Base-by-base conservation (phyloP, 441 rosid genomes). In the Bruguiera hainesii region DNA sequence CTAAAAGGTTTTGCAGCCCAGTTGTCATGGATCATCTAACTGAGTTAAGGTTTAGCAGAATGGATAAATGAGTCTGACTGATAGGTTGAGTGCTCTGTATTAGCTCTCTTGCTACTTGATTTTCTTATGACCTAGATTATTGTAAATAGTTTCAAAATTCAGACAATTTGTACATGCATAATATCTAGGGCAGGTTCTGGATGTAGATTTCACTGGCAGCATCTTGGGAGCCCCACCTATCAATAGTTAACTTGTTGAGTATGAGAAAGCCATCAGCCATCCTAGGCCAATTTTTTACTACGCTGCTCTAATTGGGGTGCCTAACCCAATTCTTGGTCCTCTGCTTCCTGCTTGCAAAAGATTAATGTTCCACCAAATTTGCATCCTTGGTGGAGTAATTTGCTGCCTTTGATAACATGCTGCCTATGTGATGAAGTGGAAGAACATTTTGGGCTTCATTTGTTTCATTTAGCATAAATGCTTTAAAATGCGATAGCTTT, bases 41-140 rank as follows among this genome's bases (percentile, higher is more conserved):
- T 10, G 62, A 26, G 31, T 66, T 56, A 37, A 25, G 46, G 25
- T 21, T 66, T 66, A 42, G 3, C 60, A 52, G 61, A 49, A 19
- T 28, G 18, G 7, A 30, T 52, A 33, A 15, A 51, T 25, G 51
- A 15, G 42, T 64, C 52, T 39, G 7, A 49, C 35, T 42, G 33
- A 56, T 37, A 13, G 21, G 29, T n/a, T 35, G 18, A 6, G 0
- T 29, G 42, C n/a, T 23, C 23, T 50, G 13, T 37, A 28, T 3
- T 33, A 52, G 59, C 61, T 39, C 46, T 56, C 37, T 39, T 29
- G 48, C 26, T 46, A 37, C 59, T 59, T n/a, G 46, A 63, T 59
- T 20, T 23, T 29, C 42, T 49, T 26, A 23, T 37, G 48, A 28
- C 23, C 39, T 61, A 13, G 16, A 37, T 28, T 7, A 33, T 28